Conservation (phyloP, 306 rosid species). For the Dryas alaskensis region DNA sequence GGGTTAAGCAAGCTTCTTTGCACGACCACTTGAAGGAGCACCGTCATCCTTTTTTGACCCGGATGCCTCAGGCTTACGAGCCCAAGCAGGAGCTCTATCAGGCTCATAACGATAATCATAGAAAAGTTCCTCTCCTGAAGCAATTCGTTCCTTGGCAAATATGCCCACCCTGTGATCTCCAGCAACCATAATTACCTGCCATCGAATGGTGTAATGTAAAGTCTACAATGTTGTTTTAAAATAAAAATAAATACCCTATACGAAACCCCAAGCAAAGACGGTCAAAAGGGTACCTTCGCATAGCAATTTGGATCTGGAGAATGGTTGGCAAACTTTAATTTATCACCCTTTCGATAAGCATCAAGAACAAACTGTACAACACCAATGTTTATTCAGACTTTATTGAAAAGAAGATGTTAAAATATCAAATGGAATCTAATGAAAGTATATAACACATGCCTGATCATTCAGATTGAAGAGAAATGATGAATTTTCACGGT, state of each 20-base stretch:
- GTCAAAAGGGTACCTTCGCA: slow-evolving; percentile 63
- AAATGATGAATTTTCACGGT: slow-evolving; percentile 97
- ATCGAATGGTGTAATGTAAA: slow-evolving; percentile 1
- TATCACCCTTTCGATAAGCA: slow-evolving; percentile 96
- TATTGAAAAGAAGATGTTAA: not conserved
- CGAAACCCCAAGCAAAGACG: not conserved
- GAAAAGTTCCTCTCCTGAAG: slow-evolving; percentile 95
- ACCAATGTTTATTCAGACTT: slow-evolving; percentile 15
- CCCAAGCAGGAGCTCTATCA: slow-evolving; percentile 99
- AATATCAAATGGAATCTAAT: not conserved
- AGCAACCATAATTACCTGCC: slow-evolving; percentile 97
- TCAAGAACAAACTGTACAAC: slow-evolving; percentile 89
- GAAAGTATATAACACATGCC: slow-evolving; percentile 45
- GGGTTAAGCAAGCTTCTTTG: slow-evolving; percentile 84
- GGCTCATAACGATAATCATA: slow-evolving; percentile 97
- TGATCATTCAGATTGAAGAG: slow-evolving; percentile 97
- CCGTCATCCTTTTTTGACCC: slow-evolving; percentile 85
- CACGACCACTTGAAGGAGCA: slow-evolving; percentile 93
- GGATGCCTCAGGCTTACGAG: slow-evolving; percentile 81
- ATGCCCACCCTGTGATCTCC: slow-evolving; percentile 99
- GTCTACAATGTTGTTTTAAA: not conserved
- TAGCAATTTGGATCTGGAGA: slow-evolving; percentile 98
- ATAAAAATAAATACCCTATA: not conserved
- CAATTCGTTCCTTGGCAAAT: slow-evolving; percentile 93
- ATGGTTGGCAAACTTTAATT: slow-evolving; percentile 96